Percentiles rank a stretch among this genome's conserved stretches.
phyloP scores from a whole-genome alignment of 2,329 filamentous ascomycete species.

The Myriangium duriaei region DNA sequence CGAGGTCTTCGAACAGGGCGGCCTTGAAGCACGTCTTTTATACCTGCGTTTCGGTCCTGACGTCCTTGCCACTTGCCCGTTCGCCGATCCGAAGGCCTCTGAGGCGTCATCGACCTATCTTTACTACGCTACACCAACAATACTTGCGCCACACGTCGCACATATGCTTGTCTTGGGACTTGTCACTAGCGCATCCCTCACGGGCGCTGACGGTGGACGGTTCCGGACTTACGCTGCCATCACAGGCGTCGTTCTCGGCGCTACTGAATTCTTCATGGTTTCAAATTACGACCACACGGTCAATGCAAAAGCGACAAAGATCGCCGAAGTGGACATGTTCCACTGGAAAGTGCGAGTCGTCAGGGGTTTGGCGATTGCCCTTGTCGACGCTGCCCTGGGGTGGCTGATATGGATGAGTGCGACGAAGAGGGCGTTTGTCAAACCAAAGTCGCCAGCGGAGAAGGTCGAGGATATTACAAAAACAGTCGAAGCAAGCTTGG shows the following conservation, averaged over 20 bases:
- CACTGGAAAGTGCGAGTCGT: constrained; percentile 56
- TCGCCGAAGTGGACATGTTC: constrained; percentile 53
- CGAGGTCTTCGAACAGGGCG: constrained; percentile 45
- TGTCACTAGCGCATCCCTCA: constrained; percentile 56
- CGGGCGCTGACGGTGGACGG: constrained; percentile 48
- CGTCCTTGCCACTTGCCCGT: constrained; percentile 62
- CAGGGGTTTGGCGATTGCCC: constrained; percentile 51
- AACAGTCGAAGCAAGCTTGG: constrained; percentile 46
- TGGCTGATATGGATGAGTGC: constrained; percentile 59
- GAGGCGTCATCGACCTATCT: constrained; percentile 53
- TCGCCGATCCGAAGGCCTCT: constrained; percentile 40
- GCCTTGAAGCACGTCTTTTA: constrained; percentile 57
- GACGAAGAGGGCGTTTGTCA: constrained; percentile 66
- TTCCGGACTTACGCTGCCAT: constrained; percentile 65
- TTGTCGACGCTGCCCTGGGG: constrained; percentile 52
- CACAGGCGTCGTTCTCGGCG: constrained; percentile 44
- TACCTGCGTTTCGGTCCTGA: constrained; percentile 75
- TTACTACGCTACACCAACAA: constrained; percentile 63
- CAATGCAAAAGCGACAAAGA: constrained; percentile 50
- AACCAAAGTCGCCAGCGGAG: constrained; percentile 48
- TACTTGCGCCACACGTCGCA: constrained; percentile 64
- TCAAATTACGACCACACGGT: constrained; percentile 51
- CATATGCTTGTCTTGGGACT: constrained; percentile 63
- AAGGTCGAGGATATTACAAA: constrained; percentile 50
- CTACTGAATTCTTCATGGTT: constrained; percentile 54